Evolutionary conservation across 805 yeast genomes (phyloP).

Genomic region (Cyberlindnera mississippiensis): DNA sequence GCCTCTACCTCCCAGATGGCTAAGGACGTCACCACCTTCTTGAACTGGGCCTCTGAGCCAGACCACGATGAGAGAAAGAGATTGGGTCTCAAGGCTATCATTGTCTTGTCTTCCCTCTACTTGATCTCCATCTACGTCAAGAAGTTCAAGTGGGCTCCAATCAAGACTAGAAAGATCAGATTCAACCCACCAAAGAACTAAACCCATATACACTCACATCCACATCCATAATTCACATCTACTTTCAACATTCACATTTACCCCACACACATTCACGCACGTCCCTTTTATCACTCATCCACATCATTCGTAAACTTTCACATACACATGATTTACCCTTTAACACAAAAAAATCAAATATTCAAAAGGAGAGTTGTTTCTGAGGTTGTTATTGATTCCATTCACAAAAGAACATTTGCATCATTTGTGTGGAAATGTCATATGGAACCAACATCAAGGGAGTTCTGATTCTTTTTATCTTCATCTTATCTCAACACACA

Average conservation of each 20-base stretch:
- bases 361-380: background rate
- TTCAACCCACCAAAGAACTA: conserved; percentile 87
- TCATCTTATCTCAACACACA: background rate
- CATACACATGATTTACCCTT: conserved; percentile 5
- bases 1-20: conserved; percentile 99
- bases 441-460: background rate
- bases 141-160: conserved; percentile 96
- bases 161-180: conserved; percentile 90
- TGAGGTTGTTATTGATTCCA: conserved; percentile 1
- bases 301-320: background rate
- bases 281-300: background rate
- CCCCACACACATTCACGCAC: background rate
- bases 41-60: conserved; percentile 98
- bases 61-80: conserved; percentile 98
- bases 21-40: conserved; percentile 92
- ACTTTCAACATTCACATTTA: too few relatives aligned
- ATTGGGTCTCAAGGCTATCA: conserved; percentile 89
- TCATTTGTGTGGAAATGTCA: conserved; percentile 2
- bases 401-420: conserved; percentile 6
- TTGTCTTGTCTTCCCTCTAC: conserved; percentile 74
- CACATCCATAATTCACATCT: too few relatives aligned
- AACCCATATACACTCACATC: conserved; percentile 6
- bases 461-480: too few relatives aligned
- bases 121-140: conserved; percentile 85
- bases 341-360: conserved; percentile 3